phyloP scores from a whole-genome alignment of 2,329 filamentous ascomycete species.

The Botrytis fabae region DNA sequence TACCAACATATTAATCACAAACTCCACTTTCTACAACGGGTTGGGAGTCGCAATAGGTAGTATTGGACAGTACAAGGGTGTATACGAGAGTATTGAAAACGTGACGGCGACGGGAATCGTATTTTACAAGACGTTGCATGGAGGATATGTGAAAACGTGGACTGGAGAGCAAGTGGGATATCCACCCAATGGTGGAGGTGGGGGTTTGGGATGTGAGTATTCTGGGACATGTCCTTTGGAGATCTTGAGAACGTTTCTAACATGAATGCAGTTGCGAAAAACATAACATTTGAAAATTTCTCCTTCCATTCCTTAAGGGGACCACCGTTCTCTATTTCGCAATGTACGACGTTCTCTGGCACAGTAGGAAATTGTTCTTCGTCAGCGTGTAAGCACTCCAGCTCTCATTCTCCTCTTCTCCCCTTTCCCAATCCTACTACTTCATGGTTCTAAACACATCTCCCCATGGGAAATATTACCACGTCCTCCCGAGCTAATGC shows the following conservation, averaged over 20 bases:
- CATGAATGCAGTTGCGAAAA: conserved; percentile 19
- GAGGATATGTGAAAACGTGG: conserved; percentile 58
- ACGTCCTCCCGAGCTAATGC: background rate
- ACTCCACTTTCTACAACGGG: conserved; percentile 52
- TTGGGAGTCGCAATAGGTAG: conserved; percentile 57
- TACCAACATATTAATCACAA: conserved; percentile 54
- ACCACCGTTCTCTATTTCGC: conserved; percentile 41
- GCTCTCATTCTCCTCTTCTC: background rate
- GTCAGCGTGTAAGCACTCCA: conserved; percentile 28
- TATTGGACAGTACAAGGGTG: conserved; percentile 52
- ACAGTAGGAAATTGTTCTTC: conserved; percentile 45
- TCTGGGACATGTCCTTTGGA: too few relatives aligned
- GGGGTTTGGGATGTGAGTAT: conserved; percentile 48
- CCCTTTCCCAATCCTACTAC: background rate
- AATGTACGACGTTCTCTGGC: conserved; percentile 45
- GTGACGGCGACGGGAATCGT: background rate
- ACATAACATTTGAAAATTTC: conserved; percentile 18
- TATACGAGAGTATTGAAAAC: conserved; percentile 16
- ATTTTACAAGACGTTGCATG: conserved; percentile 21
- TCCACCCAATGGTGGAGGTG: conserved; percentile 59
- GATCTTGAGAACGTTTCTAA: background rate
- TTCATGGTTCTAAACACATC: background rate
- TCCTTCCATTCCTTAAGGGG: conserved; percentile 11
- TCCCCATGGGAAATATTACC: background rate
- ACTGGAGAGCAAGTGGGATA: conserved; percentile 52